phyloP scores from a whole-genome alignment of 1,284 basidiomycete genomes.

The Veloboletus limbatus region DNA sequence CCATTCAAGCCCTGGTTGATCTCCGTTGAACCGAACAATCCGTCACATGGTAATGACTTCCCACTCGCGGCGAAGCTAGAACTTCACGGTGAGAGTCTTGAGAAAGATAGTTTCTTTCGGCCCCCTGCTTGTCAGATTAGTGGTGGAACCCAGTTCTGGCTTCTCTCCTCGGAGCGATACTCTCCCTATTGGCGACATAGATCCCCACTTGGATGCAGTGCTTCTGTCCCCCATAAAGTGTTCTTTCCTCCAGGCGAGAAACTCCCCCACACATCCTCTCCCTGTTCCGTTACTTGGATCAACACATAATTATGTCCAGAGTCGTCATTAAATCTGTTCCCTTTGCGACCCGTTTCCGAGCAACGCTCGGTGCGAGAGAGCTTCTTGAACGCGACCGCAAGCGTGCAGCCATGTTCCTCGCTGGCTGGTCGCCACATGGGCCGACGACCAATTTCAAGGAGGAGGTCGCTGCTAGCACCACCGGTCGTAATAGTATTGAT shows the following conservation, averaged over 20 bases:
- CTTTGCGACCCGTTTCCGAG: slow-evolving; percentile 42
- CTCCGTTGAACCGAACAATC: not conserved
- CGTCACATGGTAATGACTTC: not conserved
- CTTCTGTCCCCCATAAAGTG: slow-evolving; percentile 22
- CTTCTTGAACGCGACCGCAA: slow-evolving; percentile 51
- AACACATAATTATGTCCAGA: slow-evolving; percentile 19
- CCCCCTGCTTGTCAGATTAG: not conserved
- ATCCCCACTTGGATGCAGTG: not conserved
- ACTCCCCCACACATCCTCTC: not conserved
- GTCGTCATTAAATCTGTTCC: slow-evolving; percentile 38
- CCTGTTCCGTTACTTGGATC: not conserved
- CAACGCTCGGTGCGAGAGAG: slow-evolving; percentile 39
- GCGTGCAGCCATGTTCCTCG: slow-evolving; percentile 52
- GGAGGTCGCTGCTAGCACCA: not conserved
- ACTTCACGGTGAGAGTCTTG: not conserved
- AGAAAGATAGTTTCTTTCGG: not conserved
- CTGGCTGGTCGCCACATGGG: slow-evolving; percentile 50
- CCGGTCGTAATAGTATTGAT: slow-evolving; percentile 39
- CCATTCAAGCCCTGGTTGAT: not conserved
- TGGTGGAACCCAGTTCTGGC: not conserved
- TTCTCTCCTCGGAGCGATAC: not conserved
- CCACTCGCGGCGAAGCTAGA: not conserved
- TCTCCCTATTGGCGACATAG: not conserved
- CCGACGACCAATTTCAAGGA: slow-evolving; percentile 28
- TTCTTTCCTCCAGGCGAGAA: not conserved